Conservation (phyloP, 805 yeast genomes). For the Lachancea waltii region DNA sequence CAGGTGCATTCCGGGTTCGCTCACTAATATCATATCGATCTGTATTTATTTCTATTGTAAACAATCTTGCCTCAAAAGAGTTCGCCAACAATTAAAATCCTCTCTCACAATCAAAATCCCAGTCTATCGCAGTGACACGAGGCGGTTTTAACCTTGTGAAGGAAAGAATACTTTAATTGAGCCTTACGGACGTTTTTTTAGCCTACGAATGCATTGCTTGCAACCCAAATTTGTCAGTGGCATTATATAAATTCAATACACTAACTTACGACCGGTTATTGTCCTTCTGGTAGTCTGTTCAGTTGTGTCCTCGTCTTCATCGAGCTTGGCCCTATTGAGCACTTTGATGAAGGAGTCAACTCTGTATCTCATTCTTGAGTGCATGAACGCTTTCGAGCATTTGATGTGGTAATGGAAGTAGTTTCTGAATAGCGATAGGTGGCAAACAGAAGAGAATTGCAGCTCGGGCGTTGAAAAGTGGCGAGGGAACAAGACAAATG, state of each 20-base stretch:
- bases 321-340: constrained; percentile 94
- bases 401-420: constrained; percentile 98
- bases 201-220: background rate
- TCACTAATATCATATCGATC: too few relatives aligned
- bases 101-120: too few relatives aligned
- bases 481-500: constrained; percentile 76
- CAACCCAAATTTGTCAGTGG: background rate
- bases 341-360: constrained; percentile 92
- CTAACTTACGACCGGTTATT: constrained; percentile 31
- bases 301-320: constrained; percentile 61
- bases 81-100: too few relatives aligned
- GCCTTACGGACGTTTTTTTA: too few relatives aligned
- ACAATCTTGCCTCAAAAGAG: too few relatives aligned
- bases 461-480: constrained; percentile 64
- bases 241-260: constrained; percentile 15
- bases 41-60: too few relatives aligned
- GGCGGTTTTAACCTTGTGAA: too few relatives aligned
- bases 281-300: constrained; percentile 26
- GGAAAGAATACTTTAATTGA: too few relatives aligned
- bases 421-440: constrained; percentile 86
- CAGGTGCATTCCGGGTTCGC: too few relatives aligned
- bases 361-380: constrained; percentile 95
- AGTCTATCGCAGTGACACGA: too few relatives aligned
- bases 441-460: constrained; percentile 51
- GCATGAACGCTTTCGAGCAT: constrained; percentile 97